Conservation (phyloP, 75 land plant genomes). For the Isoetes taiwanensis region DNA sequence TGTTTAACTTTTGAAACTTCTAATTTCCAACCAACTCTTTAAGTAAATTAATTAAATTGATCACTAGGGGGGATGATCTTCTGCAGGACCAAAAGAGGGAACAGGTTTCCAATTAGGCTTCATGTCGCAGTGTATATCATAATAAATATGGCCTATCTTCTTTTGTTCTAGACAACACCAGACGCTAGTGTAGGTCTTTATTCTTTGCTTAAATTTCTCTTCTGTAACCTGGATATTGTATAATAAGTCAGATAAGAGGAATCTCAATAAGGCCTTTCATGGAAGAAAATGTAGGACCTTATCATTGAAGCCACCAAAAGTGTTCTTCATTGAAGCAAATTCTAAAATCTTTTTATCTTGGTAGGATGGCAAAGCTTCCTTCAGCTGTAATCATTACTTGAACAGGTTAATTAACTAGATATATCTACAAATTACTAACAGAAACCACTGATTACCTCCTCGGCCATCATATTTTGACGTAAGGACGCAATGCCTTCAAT, state of each 20-base stretch:
- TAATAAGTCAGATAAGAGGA: not conserved
- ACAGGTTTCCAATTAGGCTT: conserved; percentile 87
- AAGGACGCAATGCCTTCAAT: too few relatives aligned
- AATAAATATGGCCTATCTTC: conserved; percentile 78
- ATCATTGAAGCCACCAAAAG: conserved; percentile 60
- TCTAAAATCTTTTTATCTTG: conserved; percentile 65
- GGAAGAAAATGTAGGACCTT: conserved; percentile 29
- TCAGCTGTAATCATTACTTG: conserved; percentile 36
- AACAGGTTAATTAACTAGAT: not conserved
- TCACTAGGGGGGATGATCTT: conserved; percentile 65
- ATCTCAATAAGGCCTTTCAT: not conserved
- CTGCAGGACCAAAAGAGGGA: conserved; percentile 45
- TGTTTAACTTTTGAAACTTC: too few relatives aligned
- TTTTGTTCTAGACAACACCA: conserved; percentile 76
- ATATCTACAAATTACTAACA: not conserved
- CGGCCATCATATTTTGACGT: conserved; percentile 54
- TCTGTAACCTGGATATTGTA: conserved; percentile 32
- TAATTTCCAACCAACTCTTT: too few relatives aligned
- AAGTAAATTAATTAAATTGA: too few relatives aligned
- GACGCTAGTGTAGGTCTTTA: conserved; percentile 69
- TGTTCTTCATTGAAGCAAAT: conserved; percentile 64
- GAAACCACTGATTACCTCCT: conserved; percentile 43
- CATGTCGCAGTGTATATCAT: conserved; percentile 97
- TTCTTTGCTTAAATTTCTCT: conserved; percentile 53
- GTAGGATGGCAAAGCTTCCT: conserved; percentile 32